These are phyloP conservation scores for Zasmidium angulare DNA, from an alignment of 2,329 filamentous ascomycete species.

Conservation along the genomic window DNA sequence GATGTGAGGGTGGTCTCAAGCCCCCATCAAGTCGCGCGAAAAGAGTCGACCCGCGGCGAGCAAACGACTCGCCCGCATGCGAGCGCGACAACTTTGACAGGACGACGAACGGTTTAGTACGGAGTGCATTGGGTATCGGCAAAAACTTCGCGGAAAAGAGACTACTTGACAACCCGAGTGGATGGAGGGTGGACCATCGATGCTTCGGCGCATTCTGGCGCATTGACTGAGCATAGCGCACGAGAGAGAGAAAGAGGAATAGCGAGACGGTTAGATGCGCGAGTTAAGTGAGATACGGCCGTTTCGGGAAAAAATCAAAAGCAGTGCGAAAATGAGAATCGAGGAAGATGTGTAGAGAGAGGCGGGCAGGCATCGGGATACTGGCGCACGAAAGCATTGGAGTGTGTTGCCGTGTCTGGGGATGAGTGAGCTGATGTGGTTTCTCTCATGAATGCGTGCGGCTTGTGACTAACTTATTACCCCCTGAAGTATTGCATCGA, in stretches of 20 bases:
- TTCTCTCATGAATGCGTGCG: too few species aligned
- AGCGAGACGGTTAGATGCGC: not conserved
- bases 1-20: slow-evolving; percentile 64
- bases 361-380: not conserved
- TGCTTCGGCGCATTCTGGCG: not conserved
- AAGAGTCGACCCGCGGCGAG: slow-evolving; percentile 2
- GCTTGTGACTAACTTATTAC: too few species aligned
- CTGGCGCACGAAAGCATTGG: too few species aligned
- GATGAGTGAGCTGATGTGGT: too few species aligned
- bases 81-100: not conserved
- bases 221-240: too few species aligned
- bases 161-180: not conserved
- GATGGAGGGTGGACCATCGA: not conserved
- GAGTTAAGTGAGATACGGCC: not conserved
- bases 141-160: not conserved
- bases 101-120: not conserved
- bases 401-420: too few species aligned
- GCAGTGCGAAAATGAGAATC: not conserved
- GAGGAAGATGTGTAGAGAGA: too few species aligned
- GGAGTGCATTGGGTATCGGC: slow-evolving; percentile 8
- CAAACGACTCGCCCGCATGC: not conserved
- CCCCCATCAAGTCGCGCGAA: not conserved
- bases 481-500: too few species aligned
- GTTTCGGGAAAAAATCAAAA: not conserved
- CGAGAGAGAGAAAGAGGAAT: not conserved